Evolutionary conservation across 371 early-diverging fungal genomes (phyloP), one percentile per base, ranked within the genome.

Genomic region (Circinella minor): DNA sequence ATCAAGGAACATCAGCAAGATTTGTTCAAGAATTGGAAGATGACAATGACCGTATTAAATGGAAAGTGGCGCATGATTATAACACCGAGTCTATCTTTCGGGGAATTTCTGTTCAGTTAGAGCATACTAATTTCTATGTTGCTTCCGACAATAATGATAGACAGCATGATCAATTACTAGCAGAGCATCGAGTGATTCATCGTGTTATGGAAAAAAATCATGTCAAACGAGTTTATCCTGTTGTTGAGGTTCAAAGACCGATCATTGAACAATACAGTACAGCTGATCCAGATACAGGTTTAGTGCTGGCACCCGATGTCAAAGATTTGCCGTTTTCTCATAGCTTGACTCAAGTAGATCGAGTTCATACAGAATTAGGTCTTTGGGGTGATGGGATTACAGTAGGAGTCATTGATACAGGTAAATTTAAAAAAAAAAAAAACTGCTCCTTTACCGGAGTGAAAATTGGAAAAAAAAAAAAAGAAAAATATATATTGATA

Each of bases 321-420:
- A 17, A 17, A 15, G 55, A 39, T 1, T 55, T 67, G n/a, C 70
- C 70, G 6, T 70, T 70, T 48, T 43, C 70, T 14, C 70, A 70
- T 43, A 46, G 14, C 4, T 39, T 79, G 14, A 70, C 79, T n/a
- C 74, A 74, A 37, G 69, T 76, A 9, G 66, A 73, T n/a, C 68
- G 68, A 13, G 74, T 79, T 3, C 76, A 76, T 36, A n/a, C 27
- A 8, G 66, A 72, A 36, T 68, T 76, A 1, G 65, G 71, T 15
- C 10, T 73, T n/a, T 86, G 78, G n/a, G 92, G 92, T 20, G 79
- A 78, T 61, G 89, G 86, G 3, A 73, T 90, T 69, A 83, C 85
- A 66, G 85, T 91, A 38, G 90, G 89, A 39, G 77, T 92, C 34
- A 81, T 91, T 49, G 91, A 91, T 67, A 79, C 89, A 4, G 91